A percentile compares a stretch with the other conserved stretches of the same genome.
Evolutionary conservation across 148 eudicot genomes (phyloP).

Genomic region (Rhododendron henanense): DNA sequence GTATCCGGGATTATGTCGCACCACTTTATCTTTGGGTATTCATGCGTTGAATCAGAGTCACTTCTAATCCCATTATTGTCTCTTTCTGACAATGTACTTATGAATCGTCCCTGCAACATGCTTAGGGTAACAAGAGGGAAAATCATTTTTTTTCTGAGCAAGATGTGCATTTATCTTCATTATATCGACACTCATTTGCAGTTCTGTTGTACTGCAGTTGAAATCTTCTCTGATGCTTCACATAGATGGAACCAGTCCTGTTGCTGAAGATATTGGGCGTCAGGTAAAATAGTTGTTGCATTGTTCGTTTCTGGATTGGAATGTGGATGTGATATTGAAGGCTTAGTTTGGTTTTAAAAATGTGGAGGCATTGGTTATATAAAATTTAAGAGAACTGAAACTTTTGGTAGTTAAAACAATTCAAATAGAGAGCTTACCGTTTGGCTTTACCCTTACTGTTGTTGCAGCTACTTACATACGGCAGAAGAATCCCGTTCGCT

Average conservation of each 20-base stretch:
- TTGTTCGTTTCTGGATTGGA: neutral
- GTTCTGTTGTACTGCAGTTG: conserved; percentile 38
- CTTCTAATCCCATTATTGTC: neutral
- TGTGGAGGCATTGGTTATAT: neutral
- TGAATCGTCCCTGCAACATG: neutral
- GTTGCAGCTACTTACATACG: conserved; percentile 86
- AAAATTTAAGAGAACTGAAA: neutral
- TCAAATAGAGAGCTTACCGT: neutral
- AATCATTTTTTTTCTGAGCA: neutral
- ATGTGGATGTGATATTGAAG: neutral
- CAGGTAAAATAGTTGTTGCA: conserved; percentile 45
- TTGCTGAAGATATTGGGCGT: conserved; percentile 96
- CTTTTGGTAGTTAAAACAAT: neutral
- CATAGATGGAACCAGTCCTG: conserved; percentile 84
- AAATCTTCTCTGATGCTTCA: conserved; percentile 87
- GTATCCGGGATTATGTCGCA: neutral
- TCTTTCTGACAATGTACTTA: neutral
- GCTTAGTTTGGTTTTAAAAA: neutral
- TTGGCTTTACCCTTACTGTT: conserved; percentile 16
- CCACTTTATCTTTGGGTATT: neutral
- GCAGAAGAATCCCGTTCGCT: conserved; percentile 75
- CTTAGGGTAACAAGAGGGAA: neutral
- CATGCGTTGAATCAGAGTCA: neutral
- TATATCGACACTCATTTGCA: neutral
- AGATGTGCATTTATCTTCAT: neutral